A percentile compares a stretch with the other conserved stretches of the same genome.
These are phyloP conservation scores for Trichoderma sp. DNA, from an alignment of 2,329 filamentous ascomycete genomes.

Conservation along the genomic window DNA sequence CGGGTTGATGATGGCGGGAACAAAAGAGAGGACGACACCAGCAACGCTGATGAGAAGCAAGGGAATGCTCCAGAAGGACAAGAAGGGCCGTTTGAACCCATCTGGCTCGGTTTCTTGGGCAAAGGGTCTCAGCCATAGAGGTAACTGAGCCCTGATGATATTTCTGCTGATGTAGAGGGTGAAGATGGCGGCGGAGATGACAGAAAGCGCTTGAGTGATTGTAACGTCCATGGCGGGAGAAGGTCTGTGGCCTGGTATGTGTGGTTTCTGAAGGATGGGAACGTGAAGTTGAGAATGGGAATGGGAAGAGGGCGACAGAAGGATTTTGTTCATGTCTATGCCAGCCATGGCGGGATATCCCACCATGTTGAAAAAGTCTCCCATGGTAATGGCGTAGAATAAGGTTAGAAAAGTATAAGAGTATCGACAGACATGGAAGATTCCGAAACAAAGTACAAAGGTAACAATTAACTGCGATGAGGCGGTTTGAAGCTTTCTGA, in stretches of 20 bases:
- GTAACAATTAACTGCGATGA: neutral
- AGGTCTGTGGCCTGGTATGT: neutral
- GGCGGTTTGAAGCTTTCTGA: neutral
- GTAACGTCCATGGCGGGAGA: constrained; percentile 20
- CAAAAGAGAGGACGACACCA: constrained; percentile 39
- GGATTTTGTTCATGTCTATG: neutral
- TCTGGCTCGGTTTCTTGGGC: constrained; percentile 40
- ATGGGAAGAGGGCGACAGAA: neutral
- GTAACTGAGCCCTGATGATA: constrained; percentile 34
- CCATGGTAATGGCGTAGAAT: neutral
- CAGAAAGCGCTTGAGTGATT: constrained; percentile 28
- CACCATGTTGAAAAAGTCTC: neutral
- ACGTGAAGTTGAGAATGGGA: neutral
- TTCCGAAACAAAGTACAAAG: neutral
- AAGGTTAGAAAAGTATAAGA: neutral
- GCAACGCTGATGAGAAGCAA: constrained; percentile 37
- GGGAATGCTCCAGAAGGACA: constrained; percentile 43
- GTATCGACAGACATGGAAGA: neutral
- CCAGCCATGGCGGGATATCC: neutral
- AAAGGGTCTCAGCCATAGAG: constrained; percentile 47
- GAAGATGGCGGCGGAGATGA: constrained; percentile 33
- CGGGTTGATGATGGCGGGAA: constrained; percentile 35
- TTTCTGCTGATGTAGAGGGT: constrained; percentile 33
- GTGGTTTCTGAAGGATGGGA: neutral
- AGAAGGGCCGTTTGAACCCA: constrained; percentile 32